Percentiles rank a stretch among this genome's conserved stretches.
Conservation (phyloP, 495 filamentous ascomycete species). For the Penicillium crystallinum region DNA sequence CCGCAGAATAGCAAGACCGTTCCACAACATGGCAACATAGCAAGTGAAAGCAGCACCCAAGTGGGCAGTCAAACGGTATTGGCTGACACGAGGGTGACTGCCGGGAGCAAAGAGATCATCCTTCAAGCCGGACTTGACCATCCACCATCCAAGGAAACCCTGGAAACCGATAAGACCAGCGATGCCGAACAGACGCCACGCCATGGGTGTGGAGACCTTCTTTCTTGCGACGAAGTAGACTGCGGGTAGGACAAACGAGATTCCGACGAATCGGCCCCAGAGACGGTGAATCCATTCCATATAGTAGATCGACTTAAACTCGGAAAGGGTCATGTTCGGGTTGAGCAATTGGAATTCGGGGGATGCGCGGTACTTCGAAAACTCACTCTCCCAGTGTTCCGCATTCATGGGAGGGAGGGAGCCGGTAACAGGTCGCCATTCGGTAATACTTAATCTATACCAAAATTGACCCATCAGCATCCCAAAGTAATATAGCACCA, state of each 20-base stretch:
- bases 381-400: slow-evolving; percentile 83
- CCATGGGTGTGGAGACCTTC: slow-evolving; percentile 73
- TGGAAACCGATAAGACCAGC: slow-evolving; percentile 89
- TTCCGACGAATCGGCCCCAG: slow-evolving; percentile 89
- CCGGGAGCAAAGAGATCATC: slow-evolving; percentile 92
- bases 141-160: slow-evolving; percentile 97
- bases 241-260: slow-evolving; percentile 83
- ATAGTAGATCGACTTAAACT: slow-evolving; percentile 98
- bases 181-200: slow-evolving; percentile 72
- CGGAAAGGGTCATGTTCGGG: slow-evolving; percentile 79
- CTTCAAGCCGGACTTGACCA: slow-evolving; percentile 93
- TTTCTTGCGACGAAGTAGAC: slow-evolving; percentile 81
- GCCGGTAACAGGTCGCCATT: slow-evolving; percentile 97
- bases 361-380: slow-evolving; percentile 81
- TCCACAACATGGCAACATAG: slow-evolving; percentile 91
- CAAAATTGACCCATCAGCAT: slow-evolving; percentile 17
- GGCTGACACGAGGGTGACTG: slow-evolving; percentile 82
- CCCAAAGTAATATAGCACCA: background rate
- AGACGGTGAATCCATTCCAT: slow-evolving; percentile 99
- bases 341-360: slow-evolving; percentile 91
- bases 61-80: slow-evolving; percentile 89
- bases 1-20: slow-evolving; percentile 78
- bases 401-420: slow-evolving; percentile 75
- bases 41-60: slow-evolving; percentile 84
- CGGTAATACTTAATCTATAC: slow-evolving; percentile 89